A percentile compares a stretch with the other conserved stretches of the same genome.
Evolutionary conservation across 257 asterid genomes (phyloP).

Genomic region (Solanum virginianum): DNA sequence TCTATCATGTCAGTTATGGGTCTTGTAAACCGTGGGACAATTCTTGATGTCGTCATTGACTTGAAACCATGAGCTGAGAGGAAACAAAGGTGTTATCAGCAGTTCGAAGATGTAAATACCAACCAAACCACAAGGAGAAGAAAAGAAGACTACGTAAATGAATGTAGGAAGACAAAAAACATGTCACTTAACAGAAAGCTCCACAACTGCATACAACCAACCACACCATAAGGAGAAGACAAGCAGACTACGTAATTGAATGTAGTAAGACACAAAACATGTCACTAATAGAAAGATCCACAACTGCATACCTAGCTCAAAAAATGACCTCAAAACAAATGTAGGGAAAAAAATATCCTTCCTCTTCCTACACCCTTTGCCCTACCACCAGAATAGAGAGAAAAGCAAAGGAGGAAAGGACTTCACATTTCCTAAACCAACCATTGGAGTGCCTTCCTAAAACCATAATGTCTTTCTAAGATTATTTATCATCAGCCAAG

Average conservation of each 20-base stretch:
- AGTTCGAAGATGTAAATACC: background rate
- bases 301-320: background rate
- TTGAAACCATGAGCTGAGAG: conserved; percentile 95
- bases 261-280: background rate
- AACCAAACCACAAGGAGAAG: background rate
- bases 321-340: background rate
- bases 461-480: background rate
- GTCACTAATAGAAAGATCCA: background rate
- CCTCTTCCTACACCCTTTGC: background rate
- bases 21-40: conserved; percentile 85
- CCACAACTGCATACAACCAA: background rate
- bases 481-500: background rate
- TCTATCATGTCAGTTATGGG: conserved; percentile 82
- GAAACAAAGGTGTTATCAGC: background rate
- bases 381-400: background rate
- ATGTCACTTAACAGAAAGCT: background rate
- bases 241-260: background rate
- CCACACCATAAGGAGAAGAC: background rate
- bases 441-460: background rate
- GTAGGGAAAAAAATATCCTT: background rate
- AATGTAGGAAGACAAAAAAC: background rate
- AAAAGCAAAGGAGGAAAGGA: background rate
- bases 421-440: background rate
- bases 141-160: background rate
- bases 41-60: conserved; percentile 85